Conservation (phyloP, 345 rosid genomes). For the Zanthoxylum bungeanum region DNA sequence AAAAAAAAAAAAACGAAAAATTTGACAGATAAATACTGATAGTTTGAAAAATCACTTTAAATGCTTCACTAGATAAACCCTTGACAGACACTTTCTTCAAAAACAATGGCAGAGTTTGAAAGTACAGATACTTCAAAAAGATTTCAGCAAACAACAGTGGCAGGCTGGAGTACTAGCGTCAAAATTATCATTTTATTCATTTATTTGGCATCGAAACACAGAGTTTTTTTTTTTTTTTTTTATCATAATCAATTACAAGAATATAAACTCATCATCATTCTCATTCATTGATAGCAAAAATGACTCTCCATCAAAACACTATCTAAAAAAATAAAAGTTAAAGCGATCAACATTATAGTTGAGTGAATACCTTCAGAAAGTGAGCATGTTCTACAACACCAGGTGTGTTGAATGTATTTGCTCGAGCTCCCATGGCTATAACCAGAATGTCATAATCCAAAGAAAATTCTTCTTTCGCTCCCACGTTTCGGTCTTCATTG, state of each 20-base stretch:
- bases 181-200: too few species aligned
- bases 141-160: too few species aligned
- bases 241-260: too few species aligned
- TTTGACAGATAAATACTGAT: not conserved
- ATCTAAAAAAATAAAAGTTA: not conserved
- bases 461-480: slow-evolving; percentile 49
- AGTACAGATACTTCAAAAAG: too few species aligned
- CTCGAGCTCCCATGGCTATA: slow-evolving; percentile 64
- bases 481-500: slow-evolving; percentile 30
- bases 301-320: too few species aligned
- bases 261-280: too few species aligned
- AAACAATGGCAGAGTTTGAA: too few species aligned
- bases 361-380: slow-evolving; percentile 52
- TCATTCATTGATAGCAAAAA: too few species aligned
- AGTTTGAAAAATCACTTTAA: not conserved
- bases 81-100: not conserved
- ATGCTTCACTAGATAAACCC: not conserved
- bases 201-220: too few species aligned
- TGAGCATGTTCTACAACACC: slow-evolving; percentile 70
- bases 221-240: too few species aligned
- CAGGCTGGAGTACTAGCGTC: too few species aligned
- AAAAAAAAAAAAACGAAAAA: not conserved
- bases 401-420: slow-evolving; percentile 80
- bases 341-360: not conserved
- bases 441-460: slow-evolving; percentile 70